Percentiles rank a stretch among this genome's conserved stretches.
These are phyloP conservation scores for Bipolaris zeicola DNA, from an alignment of 2,329 filamentous ascomycete genomes.

Conservation along the genomic window DNA sequence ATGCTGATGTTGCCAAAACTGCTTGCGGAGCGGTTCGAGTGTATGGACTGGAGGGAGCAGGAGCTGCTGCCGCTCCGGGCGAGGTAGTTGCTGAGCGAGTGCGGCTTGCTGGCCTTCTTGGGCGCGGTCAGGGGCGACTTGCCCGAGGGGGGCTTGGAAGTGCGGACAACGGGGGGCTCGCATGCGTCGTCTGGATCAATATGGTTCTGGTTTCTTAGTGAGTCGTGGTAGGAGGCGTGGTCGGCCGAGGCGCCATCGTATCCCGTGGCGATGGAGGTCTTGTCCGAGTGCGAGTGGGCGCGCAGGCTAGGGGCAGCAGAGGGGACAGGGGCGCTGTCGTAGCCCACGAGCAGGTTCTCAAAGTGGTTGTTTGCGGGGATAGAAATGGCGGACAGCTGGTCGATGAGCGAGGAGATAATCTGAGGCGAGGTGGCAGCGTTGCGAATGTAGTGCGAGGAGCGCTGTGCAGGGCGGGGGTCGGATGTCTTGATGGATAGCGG, in stretches of 20 bases:
- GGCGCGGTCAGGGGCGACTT: conserved; percentile 73
- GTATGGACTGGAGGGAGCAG: conserved; percentile 43
- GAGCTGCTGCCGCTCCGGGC: conserved; percentile 49
- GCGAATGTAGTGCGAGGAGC: conserved; percentile 45
- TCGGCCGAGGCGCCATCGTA: conserved; percentile 67
- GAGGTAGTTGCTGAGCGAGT: conserved; percentile 65
- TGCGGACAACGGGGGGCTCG: conserved; percentile 75
- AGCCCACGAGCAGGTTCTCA: conserved; percentile 56
- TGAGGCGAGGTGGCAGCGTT: conserved; percentile 62
- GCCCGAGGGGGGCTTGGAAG: conserved; percentile 79
- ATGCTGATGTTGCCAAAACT: conserved; percentile 52
- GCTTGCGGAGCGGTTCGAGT: conserved; percentile 42
- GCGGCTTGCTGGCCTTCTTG: conserved; percentile 47
- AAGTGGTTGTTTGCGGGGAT: conserved; percentile 72
- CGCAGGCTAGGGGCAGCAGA: conserved; percentile 26
- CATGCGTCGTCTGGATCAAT: conserved; percentile 63
- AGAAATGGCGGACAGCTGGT: conserved; percentile 64
- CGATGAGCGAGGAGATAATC: conserved; percentile 69
- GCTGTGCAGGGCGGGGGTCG: conserved; percentile 31
- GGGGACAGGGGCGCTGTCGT: conserved; percentile 41
- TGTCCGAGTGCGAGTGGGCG: conserved; percentile 36
- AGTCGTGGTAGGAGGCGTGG: conserved; percentile 68
- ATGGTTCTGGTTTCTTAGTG: conserved; percentile 56
- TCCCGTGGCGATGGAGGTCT: conserved; percentile 25
- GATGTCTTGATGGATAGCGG: conserved; percentile 26